phyloP scores from a whole-genome alignment of 768 basidiomycete genomes.

The Tubosaeta sp. region DNA sequence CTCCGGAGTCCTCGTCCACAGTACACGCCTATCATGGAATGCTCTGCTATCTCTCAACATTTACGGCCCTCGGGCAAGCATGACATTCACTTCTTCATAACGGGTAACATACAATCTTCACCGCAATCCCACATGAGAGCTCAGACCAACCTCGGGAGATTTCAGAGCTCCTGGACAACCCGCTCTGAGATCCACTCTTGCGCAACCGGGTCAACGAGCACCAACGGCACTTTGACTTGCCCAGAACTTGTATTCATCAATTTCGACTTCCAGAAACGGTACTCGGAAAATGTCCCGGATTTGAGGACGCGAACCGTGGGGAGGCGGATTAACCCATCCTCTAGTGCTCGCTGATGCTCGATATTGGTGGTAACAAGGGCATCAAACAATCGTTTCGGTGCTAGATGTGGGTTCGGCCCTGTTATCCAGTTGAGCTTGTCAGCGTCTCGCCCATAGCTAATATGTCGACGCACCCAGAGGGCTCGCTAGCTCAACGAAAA shows the following conservation, averaged over 20 bases:
- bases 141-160: not conserved
- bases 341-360: not conserved
- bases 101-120: too few relatives aligned
- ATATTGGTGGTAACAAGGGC: not conserved
- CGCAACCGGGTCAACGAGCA: not conserved
- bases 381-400: constrained; percentile 6
- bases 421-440: too few relatives aligned
- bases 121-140: too few relatives aligned
- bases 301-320: constrained; percentile 23
- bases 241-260: not conserved
- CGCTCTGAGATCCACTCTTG: constrained; percentile 14
- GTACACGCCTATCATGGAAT: too few relatives aligned
- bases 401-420: constrained; percentile 6
- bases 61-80: too few relatives aligned
- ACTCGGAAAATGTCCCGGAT: constrained; percentile 19
- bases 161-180: constrained; percentile 6
- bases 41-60: too few relatives aligned
- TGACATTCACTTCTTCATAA: too few relatives aligned
- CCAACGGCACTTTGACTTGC: constrained; percentile 18
- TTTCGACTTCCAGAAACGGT: constrained; percentile 10
- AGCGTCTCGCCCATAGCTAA: not conserved
- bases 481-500: constrained; percentile 14
- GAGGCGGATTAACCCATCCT: not conserved
- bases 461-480: constrained; percentile 6
- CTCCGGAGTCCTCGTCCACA: too few relatives aligned